Evolutionary conservation across 495 filamentous ascomycete genomes (phyloP), one percentile per base, ranked within the genome.

Genomic region (Trichocladium antarcticum): DNA sequence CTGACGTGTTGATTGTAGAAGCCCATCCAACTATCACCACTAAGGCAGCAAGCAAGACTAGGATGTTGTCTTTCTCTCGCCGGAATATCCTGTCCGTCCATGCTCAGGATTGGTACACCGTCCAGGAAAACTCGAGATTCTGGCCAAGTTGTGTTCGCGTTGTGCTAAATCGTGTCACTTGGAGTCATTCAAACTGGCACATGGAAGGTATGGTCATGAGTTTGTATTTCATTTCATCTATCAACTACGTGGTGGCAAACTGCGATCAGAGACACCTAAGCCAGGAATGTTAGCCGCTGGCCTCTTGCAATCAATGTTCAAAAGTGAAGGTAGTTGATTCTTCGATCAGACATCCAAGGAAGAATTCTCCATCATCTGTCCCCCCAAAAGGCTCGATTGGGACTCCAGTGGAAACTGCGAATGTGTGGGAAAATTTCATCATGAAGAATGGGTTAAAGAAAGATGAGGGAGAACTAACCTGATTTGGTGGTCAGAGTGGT

Each of bases 331-430:
- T 47, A 27, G 42, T 28, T 31, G 36, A 47, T 44, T 57, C 50
- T 62, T 58, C 53, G 52, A 62, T 81, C 73, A 79, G 74, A 80
- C 77, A 80, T 80, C 78, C 77, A 80, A 80, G 74, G 75, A 78
- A 80, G 77, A 36, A 59, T 64, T 62, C 37, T 50, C 62, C 58
- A 71, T 74, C 77, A 79, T 78, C 70, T 73, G 66, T 68, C 67
- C 65, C 68, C 56, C n/a, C 67, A 52, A 57, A 58, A 74, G 74
- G 76, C 74, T 79, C 73, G 67, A 57, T 50, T 58, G 65, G 71
- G 75, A 66, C 75, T 81, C 72, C 65, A 76, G 78, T 79, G 77
- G 73, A 81, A 80, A 80, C 77, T 80, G 77, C 77, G 77, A 81
- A 79, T 76, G 70, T 73, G 27, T 63, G 68, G 65, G 65, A 71